Percentiles rank a stretch among this genome's conserved stretches.
These are phyloP conservation scores for Beta macrorhiza DNA, from an alignment of 179 eudicot genomes.

Conservation along the genomic window DNA sequence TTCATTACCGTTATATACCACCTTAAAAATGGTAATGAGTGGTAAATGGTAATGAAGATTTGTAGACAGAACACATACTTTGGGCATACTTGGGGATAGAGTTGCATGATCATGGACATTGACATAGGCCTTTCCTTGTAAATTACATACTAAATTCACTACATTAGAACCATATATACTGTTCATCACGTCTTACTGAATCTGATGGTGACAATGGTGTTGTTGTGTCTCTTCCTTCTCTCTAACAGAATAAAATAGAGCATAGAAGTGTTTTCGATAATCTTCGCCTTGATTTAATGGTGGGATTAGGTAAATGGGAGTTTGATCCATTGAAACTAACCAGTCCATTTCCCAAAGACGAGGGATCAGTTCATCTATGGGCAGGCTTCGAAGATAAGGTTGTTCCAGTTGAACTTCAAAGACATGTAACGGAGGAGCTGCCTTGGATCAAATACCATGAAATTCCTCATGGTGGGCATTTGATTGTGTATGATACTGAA, in stretches of 20 bases:
- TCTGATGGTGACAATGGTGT: constrained; percentile 1
- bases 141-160: too few relatives aligned
- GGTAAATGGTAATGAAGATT: too few relatives aligned
- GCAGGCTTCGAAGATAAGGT: constrained; percentile 75
- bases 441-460: constrained; percentile 82
- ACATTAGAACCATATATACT: neutral
- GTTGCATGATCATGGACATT: too few relatives aligned
- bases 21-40: too few relatives aligned
- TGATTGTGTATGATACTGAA: constrained; percentile 70
- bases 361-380: constrained; percentile 64
- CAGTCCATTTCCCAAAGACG: constrained; percentile 50
- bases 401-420: constrained; percentile 65
- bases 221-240: constrained; percentile 8
- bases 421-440: constrained; percentile 50
- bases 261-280: constrained; percentile 56
- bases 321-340: constrained; percentile 64
- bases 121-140: too few relatives aligned
- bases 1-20: too few relatives aligned
- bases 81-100: too few relatives aligned
- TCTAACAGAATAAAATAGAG: constrained; percentile 57
- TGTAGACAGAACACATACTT: too few relatives aligned
- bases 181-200: neutral
- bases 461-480: constrained; percentile 80
- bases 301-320: constrained; percentile 80
- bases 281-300: constrained; percentile 58